Conservation (phyloP, 1,139 yeast genomes). For the Lizanozyma gosingica region DNA sequence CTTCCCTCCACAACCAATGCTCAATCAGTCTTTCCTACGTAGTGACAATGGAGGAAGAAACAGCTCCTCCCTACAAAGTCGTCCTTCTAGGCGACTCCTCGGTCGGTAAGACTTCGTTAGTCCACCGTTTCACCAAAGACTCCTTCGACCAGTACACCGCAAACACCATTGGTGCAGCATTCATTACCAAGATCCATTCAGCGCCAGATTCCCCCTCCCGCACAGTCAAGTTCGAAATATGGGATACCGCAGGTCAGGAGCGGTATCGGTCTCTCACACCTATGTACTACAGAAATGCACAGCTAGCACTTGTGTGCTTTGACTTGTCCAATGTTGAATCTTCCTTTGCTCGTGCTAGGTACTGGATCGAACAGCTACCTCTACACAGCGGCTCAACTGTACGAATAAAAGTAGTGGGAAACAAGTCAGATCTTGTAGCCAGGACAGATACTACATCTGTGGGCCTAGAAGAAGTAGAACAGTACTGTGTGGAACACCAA, state of each 20-base stretch:
- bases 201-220: constrained; percentile 11
- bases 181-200: constrained; percentile 28
- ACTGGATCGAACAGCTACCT: constrained; percentile 37
- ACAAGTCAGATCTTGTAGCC: constrained; percentile 18
- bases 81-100: constrained; percentile 41
- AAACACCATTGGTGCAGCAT: constrained; percentile 44
- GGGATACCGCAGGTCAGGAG: constrained; percentile 51
- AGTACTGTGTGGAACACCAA: constrained; percentile 9
- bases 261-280: constrained; percentile 40
- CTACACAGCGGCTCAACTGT: constrained; percentile 15
- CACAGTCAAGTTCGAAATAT: constrained; percentile 31
- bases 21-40: too few relatives aligned
- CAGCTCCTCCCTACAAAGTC: constrained; percentile 24
- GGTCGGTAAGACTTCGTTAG: constrained; percentile 39
- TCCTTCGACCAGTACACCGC: constrained; percentile 29
- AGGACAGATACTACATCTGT: constrained; percentile 1
- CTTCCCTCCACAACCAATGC: too few relatives aligned
- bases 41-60: too few relatives aligned
- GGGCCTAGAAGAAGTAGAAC: constrained; percentile 5
- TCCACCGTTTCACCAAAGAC: constrained; percentile 32
- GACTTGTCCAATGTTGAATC: constrained; percentile 25
- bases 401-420: constrained; percentile 25
- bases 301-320: constrained; percentile 32
- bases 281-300: constrained; percentile 41
- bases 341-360: constrained; percentile 30